A percentile compares a stretch with the other conserved stretches of the same genome.
These are phyloP conservation scores for Botrytis deweyae DNA, from an alignment of 2,329 filamentous ascomycete genomes.

Conservation along the genomic window DNA sequence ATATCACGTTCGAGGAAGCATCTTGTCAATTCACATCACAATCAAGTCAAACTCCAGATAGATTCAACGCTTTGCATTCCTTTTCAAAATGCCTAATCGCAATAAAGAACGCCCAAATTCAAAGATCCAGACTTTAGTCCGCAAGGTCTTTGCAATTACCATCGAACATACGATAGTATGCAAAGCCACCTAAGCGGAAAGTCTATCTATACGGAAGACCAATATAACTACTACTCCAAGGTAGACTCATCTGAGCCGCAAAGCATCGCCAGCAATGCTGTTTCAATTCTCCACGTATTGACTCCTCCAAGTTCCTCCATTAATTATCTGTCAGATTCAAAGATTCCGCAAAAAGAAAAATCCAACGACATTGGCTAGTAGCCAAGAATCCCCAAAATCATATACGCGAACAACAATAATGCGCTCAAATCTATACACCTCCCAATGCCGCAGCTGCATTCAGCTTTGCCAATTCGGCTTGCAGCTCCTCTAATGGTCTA, in stretches of 20 bases:
- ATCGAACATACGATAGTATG: slow-evolving; percentile 1
- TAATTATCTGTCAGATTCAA: not conserved
- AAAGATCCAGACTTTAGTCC: slow-evolving; percentile 2
- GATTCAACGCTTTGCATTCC: slow-evolving; percentile 12
- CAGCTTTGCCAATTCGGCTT: slow-evolving; percentile 10
- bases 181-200: not conserved
- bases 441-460: not conserved
- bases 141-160: not conserved
- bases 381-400: not conserved
- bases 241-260: slow-evolving; percentile 8
- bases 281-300: not conserved
- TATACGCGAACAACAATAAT: not conserved
- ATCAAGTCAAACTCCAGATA: not conserved
- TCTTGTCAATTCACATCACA: not conserved
- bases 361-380: not conserved
- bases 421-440: not conserved
- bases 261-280: slow-evolving; percentile 2
- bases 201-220: slow-evolving; percentile 11
- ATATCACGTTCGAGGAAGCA: not conserved
- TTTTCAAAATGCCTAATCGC: slow-evolving; percentile 3
- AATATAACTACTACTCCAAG: not conserved
- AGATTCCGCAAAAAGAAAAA: slow-evolving; percentile 5
- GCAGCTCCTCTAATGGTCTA: slow-evolving; percentile 12
- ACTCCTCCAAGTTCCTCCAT: not conserved
- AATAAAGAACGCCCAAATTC: not conserved